These are phyloP conservation scores for Didymella segeticola DNA, from an alignment of 2,329 filamentous ascomycete genomes.

Conservation along the genomic window DNA sequence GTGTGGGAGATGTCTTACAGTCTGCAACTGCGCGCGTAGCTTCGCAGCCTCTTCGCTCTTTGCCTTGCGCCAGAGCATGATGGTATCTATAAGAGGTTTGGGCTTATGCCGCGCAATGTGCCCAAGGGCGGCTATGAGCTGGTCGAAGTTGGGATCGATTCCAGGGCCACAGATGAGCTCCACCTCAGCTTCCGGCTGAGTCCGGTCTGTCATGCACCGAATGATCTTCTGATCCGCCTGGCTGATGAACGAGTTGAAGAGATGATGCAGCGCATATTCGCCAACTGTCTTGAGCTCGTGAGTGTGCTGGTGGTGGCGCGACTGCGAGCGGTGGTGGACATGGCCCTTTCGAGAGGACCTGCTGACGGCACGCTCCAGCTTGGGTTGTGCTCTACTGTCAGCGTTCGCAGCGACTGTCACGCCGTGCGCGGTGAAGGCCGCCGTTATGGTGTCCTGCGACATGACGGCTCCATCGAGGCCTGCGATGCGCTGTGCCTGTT, in stretches of 20 bases:
- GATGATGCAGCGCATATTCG: conserved; percentile 94
- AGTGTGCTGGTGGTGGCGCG: conserved; percentile 67
- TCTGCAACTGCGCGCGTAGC: conserved; percentile 41
- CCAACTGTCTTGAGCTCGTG: conserved; percentile 91
- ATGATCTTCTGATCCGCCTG: conserved; percentile 97
- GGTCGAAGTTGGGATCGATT: conserved; percentile 87
- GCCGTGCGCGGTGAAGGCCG: conserved; percentile 44
- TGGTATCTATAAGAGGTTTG: conserved; percentile 92
- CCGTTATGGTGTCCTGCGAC: conserved; percentile 49
- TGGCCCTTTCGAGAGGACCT: conserved; percentile 76
- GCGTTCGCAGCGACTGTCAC: conserved; percentile 20
- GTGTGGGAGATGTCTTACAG: conserved; percentile 25
- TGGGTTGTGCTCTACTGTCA: conserved; percentile 35
- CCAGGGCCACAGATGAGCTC: conserved; percentile 91
- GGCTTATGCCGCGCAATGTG: conserved; percentile 95
- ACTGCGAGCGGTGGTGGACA: conserved; percentile 77
- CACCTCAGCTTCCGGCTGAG: conserved; percentile 81
- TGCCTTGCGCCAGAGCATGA: conserved; percentile 97
- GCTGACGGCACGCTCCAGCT: conserved; percentile 56
- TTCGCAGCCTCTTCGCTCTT: conserved; percentile 82
- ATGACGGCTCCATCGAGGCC: conserved; percentile 51
- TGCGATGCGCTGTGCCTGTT: conserved; percentile 74
- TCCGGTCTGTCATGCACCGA: conserved; percentile 79
- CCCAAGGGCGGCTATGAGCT: conserved; percentile 89
- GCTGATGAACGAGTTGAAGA: conserved; percentile 96